phyloP scores from a whole-genome alignment of 2,329 filamentous ascomycete species.

The Fusarium albosuccineum region DNA sequence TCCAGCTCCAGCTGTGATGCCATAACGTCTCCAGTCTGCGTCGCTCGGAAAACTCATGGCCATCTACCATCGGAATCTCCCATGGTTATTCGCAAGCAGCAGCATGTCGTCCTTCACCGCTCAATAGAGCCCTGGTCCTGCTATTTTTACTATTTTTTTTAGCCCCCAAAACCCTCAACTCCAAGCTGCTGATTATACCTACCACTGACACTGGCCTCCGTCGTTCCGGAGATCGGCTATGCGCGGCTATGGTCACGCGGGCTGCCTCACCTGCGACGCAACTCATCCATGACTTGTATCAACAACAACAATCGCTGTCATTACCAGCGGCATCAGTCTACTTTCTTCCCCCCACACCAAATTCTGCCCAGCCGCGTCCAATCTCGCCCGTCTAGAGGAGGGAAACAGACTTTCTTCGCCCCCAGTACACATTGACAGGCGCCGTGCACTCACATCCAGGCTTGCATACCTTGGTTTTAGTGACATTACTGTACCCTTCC shows the following conservation, averaged over 20 bases:
- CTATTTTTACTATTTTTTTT: background rate
- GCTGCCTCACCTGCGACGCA: background rate
- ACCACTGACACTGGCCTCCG: background rate
- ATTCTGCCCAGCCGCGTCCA: background rate
- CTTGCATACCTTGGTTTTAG: background rate
- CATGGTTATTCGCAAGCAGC: conserved; percentile 1
- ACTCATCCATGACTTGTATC: conserved; percentile 7
- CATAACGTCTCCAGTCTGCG: background rate
- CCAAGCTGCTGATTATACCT: background rate
- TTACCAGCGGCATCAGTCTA: background rate
- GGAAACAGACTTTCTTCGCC: background rate
- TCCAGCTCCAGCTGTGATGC: background rate
- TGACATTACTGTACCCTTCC: background rate
- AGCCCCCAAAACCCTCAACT: conserved; percentile 7
- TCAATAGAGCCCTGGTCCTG: background rate
- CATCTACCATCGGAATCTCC: conserved; percentile 2
- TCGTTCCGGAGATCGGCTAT: conserved; percentile 36
- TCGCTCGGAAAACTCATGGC: background rate
- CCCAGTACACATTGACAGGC: background rate
- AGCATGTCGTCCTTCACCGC: conserved; percentile 4
- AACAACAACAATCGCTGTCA: background rate
- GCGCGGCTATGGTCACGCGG: conserved; percentile 28
- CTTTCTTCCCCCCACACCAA: background rate
- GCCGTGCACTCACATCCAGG: background rate
- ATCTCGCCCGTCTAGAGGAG: background rate